Base-by-base conservation (phyloP, 805 yeast species). In the Yamadazyma laniorum region DNA sequence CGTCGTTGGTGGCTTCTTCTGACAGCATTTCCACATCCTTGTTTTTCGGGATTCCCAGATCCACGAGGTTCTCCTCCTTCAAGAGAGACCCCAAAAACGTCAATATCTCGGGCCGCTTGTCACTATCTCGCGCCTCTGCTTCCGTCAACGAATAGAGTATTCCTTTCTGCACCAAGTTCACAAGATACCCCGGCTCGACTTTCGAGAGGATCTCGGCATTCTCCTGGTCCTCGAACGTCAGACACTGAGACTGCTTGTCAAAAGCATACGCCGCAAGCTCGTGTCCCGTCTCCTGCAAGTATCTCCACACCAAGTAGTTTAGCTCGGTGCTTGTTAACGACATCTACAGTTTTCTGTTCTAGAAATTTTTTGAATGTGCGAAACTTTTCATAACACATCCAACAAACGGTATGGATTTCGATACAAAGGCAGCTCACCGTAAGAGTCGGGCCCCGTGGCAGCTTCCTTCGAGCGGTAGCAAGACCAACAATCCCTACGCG, bases 231-330 rank as follows among this genome's bases (percentile, higher is more conserved):
- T 66, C 95, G 43, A 76, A 73, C 15, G 70, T 69, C 44, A 77
- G 70, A 8, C 85, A 81, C 15, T 73, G 64, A 1, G 91, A 68
- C 48, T 85, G 90, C 48, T 85, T 82, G 45, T 84, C 86, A 19
- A 93, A 62, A 0, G 96, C 95, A 52, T 74, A 79, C 0, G 95
- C 89, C 2, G 93, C 71, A 15, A 86, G 70, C 35, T 85, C 90
- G 27, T 73, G 70, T 3, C 95, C 95, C 5, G 82, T 69, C 58
- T 93, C 98, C 55, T 88, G 95, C 26, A 89, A 71, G 55, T 91
- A 93, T 44, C 97, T 67, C 96, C 96, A 93, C 37, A 91, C 77
- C 50, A 93, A 73, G 56, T 91, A 91, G 67, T 91, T 93, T 38
- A 91, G 75, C 61, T 89, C 95, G 40, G 75, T 79, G 40, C 93